phyloP scores from a whole-genome alignment of 2,329 filamentous ascomycete genomes.

The Corynespora cassiicola region DNA sequence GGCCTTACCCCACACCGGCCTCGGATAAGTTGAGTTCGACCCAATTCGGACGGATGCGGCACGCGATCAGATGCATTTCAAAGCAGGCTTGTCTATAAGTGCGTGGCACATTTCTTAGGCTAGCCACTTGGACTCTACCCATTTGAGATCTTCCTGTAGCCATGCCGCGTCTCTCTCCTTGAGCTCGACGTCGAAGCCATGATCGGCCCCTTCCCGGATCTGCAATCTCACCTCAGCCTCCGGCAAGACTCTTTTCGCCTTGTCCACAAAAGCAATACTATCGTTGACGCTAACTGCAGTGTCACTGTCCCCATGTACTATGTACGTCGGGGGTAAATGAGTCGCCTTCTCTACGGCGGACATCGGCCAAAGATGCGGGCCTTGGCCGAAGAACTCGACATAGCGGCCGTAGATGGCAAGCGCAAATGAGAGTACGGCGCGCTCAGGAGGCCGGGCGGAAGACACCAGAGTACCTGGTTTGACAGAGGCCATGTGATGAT shows the following conservation, averaged over 20 bases:
- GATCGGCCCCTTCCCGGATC: conserved; percentile 25
- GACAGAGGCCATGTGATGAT: conserved; percentile 27
- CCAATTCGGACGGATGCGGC: no score
- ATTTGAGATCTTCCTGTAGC: conserved; percentile 33
- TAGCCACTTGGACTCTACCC: conserved; percentile 36
- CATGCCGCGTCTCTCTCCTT: conserved; percentile 34
- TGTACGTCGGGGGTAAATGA: conserved; percentile 34
- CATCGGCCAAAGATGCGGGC: conserved; percentile 32
- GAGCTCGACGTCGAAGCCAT: conserved; percentile 38
- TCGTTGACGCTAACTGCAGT: conserved; percentile 32
- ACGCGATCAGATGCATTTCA: no score
- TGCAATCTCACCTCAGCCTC: conserved; percentile 25
- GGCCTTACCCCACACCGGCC: no score
- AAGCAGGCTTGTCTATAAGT: no score
- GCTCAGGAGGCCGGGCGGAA: conserved; percentile 22
- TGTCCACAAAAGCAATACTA: conserved; percentile 31
- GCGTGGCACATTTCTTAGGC: conserved; percentile 6
- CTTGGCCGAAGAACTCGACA: conserved; percentile 33
- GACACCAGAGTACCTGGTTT: conserved; percentile 25
- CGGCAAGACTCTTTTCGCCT: conserved; percentile 21
- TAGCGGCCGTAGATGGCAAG: conserved; percentile 28
- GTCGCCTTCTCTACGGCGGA: conserved; percentile 27
- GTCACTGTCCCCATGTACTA: conserved; percentile 39
- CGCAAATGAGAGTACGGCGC: conserved; percentile 20
- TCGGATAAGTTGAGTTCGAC: no score